Percentiles rank a stretch among this genome's conserved stretches.
Conservation (phyloP, 75 land plant genomes). For the Ceratopteris richardii region DNA sequence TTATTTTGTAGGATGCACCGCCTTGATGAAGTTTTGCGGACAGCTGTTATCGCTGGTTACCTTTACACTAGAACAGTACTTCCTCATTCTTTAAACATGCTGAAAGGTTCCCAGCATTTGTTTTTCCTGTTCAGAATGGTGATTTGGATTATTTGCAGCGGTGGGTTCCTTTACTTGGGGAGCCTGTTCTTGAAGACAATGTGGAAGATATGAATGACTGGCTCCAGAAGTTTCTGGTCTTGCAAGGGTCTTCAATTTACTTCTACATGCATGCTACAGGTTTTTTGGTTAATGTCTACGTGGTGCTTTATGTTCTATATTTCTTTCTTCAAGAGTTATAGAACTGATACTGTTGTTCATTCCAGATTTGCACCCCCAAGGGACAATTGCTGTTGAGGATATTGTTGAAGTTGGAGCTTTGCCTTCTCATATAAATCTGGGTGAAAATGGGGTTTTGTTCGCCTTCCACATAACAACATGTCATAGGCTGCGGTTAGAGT, state of each 20-base stretch:
- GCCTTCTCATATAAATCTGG: constrained; percentile 31
- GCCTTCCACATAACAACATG: constrained; percentile 67
- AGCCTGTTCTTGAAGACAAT: constrained; percentile 75
- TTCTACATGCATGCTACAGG: constrained; percentile 76
- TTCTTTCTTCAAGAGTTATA: background rate
- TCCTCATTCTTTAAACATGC: background rate
- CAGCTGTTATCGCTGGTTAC: constrained; percentile 76
- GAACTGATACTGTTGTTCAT: too few relatives aligned
- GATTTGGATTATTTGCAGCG: constrained; percentile 30
- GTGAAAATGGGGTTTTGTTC: constrained; percentile 42
- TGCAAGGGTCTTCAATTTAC: constrained; percentile 71
- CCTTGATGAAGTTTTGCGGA: constrained; percentile 71
- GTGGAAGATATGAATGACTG: constrained; percentile 74
- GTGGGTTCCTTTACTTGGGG: constrained; percentile 83
- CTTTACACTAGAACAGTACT: constrained; percentile 72
- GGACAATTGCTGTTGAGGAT: constrained; percentile 64
- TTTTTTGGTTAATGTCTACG: constrained; percentile 11
- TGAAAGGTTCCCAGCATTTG: background rate
- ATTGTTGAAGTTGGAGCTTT: constrained; percentile 61
- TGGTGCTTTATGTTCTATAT: background rate
- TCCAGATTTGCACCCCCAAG: constrained; percentile 86
- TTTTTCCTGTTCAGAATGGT: background rate
- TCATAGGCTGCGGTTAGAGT: constrained; percentile 78
- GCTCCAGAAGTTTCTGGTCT: constrained; percentile 84
- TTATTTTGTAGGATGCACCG: constrained; percentile 57